Evolutionary conservation across 1,284 basidiomycete species (phyloP), one percentile per base, ranked within the genome.

Genomic region (Sanghuangporus sanghuang): DNA sequence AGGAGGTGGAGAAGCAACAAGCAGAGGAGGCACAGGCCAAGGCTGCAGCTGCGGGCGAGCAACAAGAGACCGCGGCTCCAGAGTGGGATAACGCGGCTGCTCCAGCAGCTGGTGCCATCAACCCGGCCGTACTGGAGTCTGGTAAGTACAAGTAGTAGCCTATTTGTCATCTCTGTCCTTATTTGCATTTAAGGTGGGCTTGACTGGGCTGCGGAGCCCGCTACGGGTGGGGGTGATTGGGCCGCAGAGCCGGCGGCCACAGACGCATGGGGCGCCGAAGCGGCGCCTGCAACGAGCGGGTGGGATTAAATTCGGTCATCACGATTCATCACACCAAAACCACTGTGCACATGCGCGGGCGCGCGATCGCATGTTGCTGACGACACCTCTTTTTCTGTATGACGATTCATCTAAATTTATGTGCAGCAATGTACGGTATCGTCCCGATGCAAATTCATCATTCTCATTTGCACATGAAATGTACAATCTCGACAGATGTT

Each of bases 1-100:
- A 98, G 77, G 96, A 98, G 81, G 91, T 97, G 71, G 96, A 98
- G 87, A 93, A 92, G 79, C 95, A 98, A 81, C 90, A 93, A 73
- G 88, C 92, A 75, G 94, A 95, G 76, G 93, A 95, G 78, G 91
- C 92, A 54, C 88, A 90, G 70, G 92, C 90, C 69, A 93, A 92
- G 78, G 83, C 85, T 53, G 82, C n/a, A n/a, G n/a, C 82, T 65
- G 83, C 82, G 67, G 81, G 78, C 68, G 85, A 81, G 66, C 83
- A 83, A 66, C 72, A 69, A 60, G 85, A 82, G 67, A 83, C 79
- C 65, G 77, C 77, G 63, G 76, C 81, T 62, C 76, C 77, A 68
- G 92, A 95, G 73, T 95, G 93, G 93, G 90, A 93, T 70, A 86
- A 88, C 60, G 74, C 84, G 63, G 82, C 87, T 71, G 89, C 85